phyloP scores from a whole-genome alignment of 2,329 filamentous ascomycete species.

The Cladosporium sp. region DNA sequence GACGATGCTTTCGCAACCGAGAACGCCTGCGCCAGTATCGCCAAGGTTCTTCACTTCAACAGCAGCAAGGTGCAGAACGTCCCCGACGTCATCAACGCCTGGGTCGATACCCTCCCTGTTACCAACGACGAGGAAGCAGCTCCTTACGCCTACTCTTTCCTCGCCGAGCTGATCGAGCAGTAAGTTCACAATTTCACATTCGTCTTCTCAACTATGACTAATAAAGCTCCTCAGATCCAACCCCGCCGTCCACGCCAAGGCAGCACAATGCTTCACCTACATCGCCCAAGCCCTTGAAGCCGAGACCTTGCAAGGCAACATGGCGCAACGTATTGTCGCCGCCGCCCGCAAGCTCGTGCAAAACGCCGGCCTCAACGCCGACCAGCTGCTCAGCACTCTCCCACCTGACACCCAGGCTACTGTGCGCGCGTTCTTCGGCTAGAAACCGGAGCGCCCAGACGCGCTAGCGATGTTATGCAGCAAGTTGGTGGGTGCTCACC shows the following conservation, averaged over 20 bases:
- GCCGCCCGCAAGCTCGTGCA: conserved; percentile 75
- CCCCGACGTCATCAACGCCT: conserved; percentile 73
- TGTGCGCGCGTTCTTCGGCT: conserved; percentile 35
- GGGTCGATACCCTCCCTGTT: conserved; percentile 87
- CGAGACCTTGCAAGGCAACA: conserved; percentile 82
- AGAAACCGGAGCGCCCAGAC: background rate
- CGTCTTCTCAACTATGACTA: background rate
- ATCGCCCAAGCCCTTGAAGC: conserved; percentile 87
- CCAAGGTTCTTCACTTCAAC: conserved; percentile 94
- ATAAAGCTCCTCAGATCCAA: conserved; percentile 63
- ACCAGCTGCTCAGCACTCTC: conserved; percentile 70
- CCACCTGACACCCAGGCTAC: conserved; percentile 73
- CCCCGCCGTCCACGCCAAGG: conserved; percentile 71
- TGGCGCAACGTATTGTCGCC: conserved; percentile 69
- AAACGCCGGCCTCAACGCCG: conserved; percentile 69
- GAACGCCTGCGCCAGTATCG: conserved; percentile 93
- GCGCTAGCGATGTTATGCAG: background rate
- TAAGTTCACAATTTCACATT: conserved; percentile 52
- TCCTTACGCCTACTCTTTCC: conserved; percentile 89
- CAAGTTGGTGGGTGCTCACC: background rate
- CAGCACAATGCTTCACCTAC: conserved; percentile 75
- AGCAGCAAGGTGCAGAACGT: conserved; percentile 68
- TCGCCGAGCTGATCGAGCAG: conserved; percentile 90
- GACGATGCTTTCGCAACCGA: conserved; percentile 97
- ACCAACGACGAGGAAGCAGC: conserved; percentile 96